phyloP scores from a whole-genome alignment of 2,329 filamentous ascomycete species.

The Alternaria solani region DNA sequence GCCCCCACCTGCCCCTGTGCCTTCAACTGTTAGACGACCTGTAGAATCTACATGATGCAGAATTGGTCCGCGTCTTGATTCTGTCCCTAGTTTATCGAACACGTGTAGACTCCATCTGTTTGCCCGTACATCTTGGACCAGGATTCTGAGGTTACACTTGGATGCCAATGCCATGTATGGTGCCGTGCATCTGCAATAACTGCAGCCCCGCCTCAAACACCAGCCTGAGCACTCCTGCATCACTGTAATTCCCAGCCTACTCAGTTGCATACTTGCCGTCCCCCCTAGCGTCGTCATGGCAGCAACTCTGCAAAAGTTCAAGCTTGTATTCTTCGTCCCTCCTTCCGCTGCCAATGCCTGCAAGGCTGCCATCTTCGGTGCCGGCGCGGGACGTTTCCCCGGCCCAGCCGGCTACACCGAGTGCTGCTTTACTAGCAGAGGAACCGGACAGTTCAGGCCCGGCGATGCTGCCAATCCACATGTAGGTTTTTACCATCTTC shows the following conservation, averaged over 20 bases:
- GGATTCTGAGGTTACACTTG: not conserved
- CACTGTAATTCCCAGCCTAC: not conserved
- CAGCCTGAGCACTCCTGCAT: not conserved
- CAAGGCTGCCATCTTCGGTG: constrained; percentile 57
- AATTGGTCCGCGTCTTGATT: not conserved
- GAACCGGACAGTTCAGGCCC: constrained; percentile 72
- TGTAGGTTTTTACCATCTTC: constrained; percentile 22
- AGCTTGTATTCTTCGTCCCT: constrained; percentile 58
- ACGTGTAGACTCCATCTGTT: not conserved
- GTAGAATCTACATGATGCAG: not conserved
- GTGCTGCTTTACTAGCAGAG: constrained; percentile 55
- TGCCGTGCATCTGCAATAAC: not conserved
- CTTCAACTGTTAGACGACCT: not conserved
- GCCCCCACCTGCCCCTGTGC: constrained; percentile 7
- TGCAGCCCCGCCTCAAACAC: not conserved
- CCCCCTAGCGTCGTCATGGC: constrained; percentile 3
- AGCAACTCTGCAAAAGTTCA: constrained; percentile 41
- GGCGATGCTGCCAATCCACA: constrained; percentile 68
- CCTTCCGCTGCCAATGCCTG: constrained; percentile 46
- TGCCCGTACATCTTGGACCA: not conserved
- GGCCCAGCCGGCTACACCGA: constrained; percentile 55
- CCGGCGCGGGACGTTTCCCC: constrained; percentile 56
- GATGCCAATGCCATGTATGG: not conserved
- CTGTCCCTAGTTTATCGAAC: not conserved
- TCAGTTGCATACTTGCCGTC: not conserved